Base-by-base conservation (phyloP, 805 yeast species). In the Candida ovalis region DNA sequence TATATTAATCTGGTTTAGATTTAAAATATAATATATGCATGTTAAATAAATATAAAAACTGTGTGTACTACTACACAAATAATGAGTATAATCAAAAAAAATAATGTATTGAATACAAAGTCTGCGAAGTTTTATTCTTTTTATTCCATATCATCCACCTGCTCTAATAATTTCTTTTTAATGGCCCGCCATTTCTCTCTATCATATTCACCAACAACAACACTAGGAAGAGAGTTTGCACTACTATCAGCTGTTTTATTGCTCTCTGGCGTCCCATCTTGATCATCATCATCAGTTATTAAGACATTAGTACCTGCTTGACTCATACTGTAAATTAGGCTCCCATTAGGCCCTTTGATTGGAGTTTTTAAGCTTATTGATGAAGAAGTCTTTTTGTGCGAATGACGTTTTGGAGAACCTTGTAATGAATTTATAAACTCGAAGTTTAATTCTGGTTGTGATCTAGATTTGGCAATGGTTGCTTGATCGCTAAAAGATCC, bases 111-210 rank as follows among this genome's bases (percentile, higher is more conserved):
- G 30, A 12, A 27, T 8, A 27, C 30, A 27, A 27, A 27, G 30
- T 27, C 30, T 27, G 8, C 8, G 12, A 8, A 27, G 30, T 12
- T 27, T 27, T 27, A 8, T 27, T 27, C 12, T 27, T 27, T 27
- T 12, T 17, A 32, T 23, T 10, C 12, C 22, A 2, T 3, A 13
- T 13, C 15, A 10, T 17, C 15, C 12, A 4, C 27, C 19, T 49
- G 58, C 10, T 43, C 37, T 3, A 47, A 23, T 19, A 53, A 44
- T 42, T 55, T 49, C 33, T 61, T 56, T 43, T 74, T 73, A 51
- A 81, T 68, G 0, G 80, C 76, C 48, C 76, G 68, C 86, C 86
- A 81, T 60, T 82, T 82, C 59, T 82, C 88, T 56, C 76, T 68
- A 56, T 82, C 88, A 58, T 82, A 82, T 57, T 80, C 80, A 0